phyloP scores from a whole-genome alignment of 257 asterid species.

The Leptodermis oblonga region DNA sequence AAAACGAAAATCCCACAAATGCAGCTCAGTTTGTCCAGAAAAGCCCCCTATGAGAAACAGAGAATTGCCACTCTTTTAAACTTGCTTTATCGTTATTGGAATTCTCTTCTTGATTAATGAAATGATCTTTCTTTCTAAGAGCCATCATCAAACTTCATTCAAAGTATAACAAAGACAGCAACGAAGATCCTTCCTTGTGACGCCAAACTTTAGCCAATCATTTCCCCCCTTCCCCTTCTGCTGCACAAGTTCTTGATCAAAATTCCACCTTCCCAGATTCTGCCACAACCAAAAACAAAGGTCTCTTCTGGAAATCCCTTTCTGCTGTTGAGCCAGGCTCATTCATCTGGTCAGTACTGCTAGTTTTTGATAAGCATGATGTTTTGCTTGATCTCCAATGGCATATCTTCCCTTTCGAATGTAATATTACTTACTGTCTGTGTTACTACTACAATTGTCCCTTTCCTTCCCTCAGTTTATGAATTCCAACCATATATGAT shows the following conservation, averaged over 20 bases:
- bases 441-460: too few relatives aligned
- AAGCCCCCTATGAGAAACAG: neutral
- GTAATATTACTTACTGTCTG: neutral
- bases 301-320: conserved; percentile 3
- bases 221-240: neutral
- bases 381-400: neutral
- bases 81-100: neutral
- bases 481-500: neutral
- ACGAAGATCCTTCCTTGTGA: conserved; percentile 10
- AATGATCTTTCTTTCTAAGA: too few relatives aligned
- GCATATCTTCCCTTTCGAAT: neutral
- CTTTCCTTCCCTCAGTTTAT: neutral
- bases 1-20: conserved; percentile 4
- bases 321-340: too few relatives aligned
- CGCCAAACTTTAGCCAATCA: conserved; percentile 8
- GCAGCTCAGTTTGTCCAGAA: neutral
- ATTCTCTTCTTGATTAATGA: neutral
- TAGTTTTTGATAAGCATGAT: too few relatives aligned
- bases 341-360: neutral
- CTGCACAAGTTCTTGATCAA: neutral
- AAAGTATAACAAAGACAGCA: conserved; percentile 3
- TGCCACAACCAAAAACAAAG: neutral
- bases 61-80: neutral
- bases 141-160: neutral
- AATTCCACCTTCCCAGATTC: neutral